Evolutionary conservation across 768 basidiomycete species (phyloP).

Genomic region (Boletellus sp.): DNA sequence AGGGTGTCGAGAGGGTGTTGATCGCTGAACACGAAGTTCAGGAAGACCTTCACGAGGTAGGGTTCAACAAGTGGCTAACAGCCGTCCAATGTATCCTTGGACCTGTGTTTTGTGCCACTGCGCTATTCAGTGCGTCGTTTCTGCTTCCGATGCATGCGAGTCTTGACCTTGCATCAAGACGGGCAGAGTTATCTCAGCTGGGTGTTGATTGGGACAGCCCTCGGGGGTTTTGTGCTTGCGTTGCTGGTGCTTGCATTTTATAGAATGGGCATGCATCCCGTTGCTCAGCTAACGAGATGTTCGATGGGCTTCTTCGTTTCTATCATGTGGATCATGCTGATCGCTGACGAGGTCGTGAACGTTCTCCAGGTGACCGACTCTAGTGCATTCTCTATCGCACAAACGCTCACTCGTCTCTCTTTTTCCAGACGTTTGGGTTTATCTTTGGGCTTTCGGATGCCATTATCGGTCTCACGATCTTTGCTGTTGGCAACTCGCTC

Average conservation of each 20-base stretch:
- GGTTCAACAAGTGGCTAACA: constrained; percentile 80
- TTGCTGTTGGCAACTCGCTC: constrained; percentile 93
- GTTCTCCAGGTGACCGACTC: constrained; percentile 67
- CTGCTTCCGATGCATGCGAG: background rate
- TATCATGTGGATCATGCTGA: constrained; percentile 97
- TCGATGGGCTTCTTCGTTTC: constrained; percentile 89
- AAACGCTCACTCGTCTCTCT: background rate
- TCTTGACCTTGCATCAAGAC: constrained; percentile 12
- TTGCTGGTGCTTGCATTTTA: constrained; percentile 58
- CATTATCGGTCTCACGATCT: constrained; percentile 94
- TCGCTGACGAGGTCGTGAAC: constrained; percentile 93
- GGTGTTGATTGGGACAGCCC: constrained; percentile 50
- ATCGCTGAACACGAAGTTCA: constrained; percentile 73
- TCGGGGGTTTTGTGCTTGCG: constrained; percentile 53
- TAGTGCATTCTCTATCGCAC: background rate
- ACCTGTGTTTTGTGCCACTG: constrained; percentile 69
- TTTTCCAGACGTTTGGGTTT: constrained; percentile 76
- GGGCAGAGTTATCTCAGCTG: constrained; percentile 43
- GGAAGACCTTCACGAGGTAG: constrained; percentile 62
- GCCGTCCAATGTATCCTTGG: constrained; percentile 80
- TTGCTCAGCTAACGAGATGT: constrained; percentile 68
- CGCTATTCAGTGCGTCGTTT: constrained; percentile 69
- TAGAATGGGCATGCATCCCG: constrained; percentile 52
- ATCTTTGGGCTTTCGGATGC: constrained; percentile 96
- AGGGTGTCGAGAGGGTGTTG: constrained; percentile 63